phyloP scores from a whole-genome alignment of 2,329 filamentous ascomycete genomes.

The Xylaria sp. region DNA sequence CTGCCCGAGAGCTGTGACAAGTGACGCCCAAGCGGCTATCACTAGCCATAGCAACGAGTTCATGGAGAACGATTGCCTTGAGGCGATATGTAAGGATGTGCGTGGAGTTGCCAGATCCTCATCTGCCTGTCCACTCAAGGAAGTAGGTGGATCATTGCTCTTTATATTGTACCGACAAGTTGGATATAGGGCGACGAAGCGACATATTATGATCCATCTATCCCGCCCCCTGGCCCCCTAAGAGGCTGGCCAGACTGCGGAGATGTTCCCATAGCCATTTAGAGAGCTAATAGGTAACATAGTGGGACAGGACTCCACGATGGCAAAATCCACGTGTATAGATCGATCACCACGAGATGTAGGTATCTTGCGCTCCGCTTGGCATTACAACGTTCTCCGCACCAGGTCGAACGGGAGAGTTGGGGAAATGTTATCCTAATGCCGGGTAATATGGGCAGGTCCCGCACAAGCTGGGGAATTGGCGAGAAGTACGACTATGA shows the following conservation, averaged over 20 bases:
- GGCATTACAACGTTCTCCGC: slow-evolving; percentile 31
- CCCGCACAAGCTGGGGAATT: slow-evolving; percentile 4
- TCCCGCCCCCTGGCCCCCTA: not conserved
- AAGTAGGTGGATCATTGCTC: not conserved
- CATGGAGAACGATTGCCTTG: slow-evolving; percentile 18
- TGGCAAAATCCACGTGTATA: not conserved
- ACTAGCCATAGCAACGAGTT: slow-evolving; percentile 22
- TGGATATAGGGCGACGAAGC: slow-evolving; percentile 2
- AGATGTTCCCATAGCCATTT: not conserved
- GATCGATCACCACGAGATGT: slow-evolving; percentile 9
- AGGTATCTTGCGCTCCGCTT: not conserved
- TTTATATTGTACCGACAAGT: slow-evolving; percentile 29
- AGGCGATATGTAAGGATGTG: not conserved
- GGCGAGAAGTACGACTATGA: not conserved
- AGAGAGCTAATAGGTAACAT: slow-evolving; percentile 14
- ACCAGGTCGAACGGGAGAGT: slow-evolving; percentile 6
- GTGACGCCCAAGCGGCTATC: slow-evolving; percentile 31
- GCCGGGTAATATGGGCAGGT: slow-evolving; percentile 22
- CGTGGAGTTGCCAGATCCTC: not conserved
- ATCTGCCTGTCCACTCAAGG: not conserved
- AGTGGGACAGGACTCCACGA: not conserved
- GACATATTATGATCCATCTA: not conserved
- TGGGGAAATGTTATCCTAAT: slow-evolving; percentile 23
- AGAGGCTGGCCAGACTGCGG: not conserved
- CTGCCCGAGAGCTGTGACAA: slow-evolving; percentile 45